A percentile compares a stretch with the other conserved stretches of the same genome.
Evolutionary conservation across 192 early-diverging fungal species (phyloP).

Genomic region (Kickxella alabastrina): DNA sequence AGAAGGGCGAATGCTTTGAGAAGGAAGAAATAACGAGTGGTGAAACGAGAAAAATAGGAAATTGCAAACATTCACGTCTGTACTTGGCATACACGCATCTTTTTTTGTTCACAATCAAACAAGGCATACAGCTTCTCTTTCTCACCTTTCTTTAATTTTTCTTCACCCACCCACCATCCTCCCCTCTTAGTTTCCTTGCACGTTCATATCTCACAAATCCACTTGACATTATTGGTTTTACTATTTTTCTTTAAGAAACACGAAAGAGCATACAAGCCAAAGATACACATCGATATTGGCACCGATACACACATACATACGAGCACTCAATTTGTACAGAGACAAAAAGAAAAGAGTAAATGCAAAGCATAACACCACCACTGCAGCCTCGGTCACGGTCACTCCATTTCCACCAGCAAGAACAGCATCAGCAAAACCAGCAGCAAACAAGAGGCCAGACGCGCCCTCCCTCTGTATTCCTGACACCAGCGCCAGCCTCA

Average conservation of each 20-base stretch:
- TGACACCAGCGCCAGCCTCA: no score
- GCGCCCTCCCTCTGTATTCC: background rate
- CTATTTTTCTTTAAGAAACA: background rate
- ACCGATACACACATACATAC: background rate
- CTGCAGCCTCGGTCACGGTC: conserved; percentile 1
- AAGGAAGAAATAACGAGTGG: no score
- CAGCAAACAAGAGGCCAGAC: background rate
- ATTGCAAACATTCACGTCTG: no score
- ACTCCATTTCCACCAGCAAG: background rate
- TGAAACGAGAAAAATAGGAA: no score
- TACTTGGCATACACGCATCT: no score
- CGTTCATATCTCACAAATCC: background rate
- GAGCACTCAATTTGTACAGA: background rate
- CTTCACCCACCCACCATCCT: background rate
- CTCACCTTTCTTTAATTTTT: no score
- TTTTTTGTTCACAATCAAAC: background rate
- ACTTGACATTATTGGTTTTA: no score
- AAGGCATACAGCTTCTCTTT: background rate
- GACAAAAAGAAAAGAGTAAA: background rate
- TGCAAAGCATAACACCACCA: conserved; percentile 1
- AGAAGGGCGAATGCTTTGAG: no score
- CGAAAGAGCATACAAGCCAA: background rate
- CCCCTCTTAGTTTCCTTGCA: background rate
- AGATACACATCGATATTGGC: no score
- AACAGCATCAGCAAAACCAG: conserved; percentile 2